Conservation (phyloP, 305 asterid species). For the Fraxinus latifolia region DNA sequence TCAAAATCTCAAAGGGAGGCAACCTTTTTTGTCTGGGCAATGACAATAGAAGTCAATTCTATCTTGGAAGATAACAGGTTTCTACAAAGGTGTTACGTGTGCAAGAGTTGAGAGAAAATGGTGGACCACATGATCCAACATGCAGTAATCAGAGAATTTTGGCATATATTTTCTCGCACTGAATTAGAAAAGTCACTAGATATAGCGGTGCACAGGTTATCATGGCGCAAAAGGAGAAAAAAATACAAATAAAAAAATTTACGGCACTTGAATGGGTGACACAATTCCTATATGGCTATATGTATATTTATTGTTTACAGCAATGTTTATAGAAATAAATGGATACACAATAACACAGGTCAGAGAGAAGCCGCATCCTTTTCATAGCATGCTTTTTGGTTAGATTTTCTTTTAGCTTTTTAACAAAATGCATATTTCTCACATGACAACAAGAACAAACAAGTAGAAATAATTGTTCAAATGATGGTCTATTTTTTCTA, state of each 20-base stretch:
- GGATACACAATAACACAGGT: neutral
- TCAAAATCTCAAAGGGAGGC: conserved; percentile 1
- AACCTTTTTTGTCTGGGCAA: conserved; percentile 10
- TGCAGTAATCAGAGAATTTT: neutral
- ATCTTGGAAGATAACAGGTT: conserved; percentile 10
- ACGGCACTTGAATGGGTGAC: neutral
- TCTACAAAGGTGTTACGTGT: neutral
- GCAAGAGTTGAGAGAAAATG: neutral
- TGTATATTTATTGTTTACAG: neutral
- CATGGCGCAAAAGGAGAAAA: neutral
- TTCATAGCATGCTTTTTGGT: neutral
- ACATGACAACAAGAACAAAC: neutral
- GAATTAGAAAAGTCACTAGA: neutral
- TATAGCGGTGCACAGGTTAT: neutral
- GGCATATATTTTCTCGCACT: neutral
- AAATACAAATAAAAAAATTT: neutral
- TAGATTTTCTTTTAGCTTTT: neutral
- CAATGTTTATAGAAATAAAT: neutral
- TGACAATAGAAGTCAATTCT: neutral
- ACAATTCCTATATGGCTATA: neutral
- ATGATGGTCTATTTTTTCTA: neutral
- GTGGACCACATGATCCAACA: neutral
- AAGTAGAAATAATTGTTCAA: neutral
- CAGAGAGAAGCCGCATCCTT: neutral
- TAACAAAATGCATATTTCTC: neutral